Conservation (phyloP, 164 flowering plant genomes). For the Tetrastigma voinierianum region DNA sequence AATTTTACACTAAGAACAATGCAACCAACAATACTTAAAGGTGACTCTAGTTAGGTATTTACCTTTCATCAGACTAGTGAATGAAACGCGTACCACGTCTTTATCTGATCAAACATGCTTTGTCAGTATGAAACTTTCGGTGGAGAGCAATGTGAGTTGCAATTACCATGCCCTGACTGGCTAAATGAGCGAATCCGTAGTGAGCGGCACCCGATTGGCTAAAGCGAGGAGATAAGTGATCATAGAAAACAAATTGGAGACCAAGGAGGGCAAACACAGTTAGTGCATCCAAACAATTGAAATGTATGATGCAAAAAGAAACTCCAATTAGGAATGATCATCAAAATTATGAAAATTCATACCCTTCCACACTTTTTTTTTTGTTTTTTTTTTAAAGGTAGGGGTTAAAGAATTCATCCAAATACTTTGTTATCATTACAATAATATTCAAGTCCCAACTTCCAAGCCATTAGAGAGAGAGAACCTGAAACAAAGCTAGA, state of each 20-base stretch:
- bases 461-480: not conserved
- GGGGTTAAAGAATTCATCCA: too few species aligned
- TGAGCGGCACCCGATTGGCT: conserved; percentile 64
- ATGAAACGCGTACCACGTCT: conserved; percentile 97
- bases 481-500: conserved; percentile 91
- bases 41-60: conserved; percentile 1
- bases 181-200: conserved; percentile 98
- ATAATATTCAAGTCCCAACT: too few species aligned
- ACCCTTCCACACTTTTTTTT: too few species aligned
- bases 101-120: conserved; percentile 59
- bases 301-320: too few species aligned
- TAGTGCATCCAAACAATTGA: too few species aligned
- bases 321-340: too few species aligned
- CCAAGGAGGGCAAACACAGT: not conserved
- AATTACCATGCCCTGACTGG: conserved; percentile 92
- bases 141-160: conserved; percentile 50
- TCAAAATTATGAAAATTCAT: too few species aligned
- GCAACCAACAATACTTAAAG: not conserved
- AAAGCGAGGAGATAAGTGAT: not conserved
- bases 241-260: not conserved
- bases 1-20: not conserved
- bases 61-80: conserved; percentile 64
- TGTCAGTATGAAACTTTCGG: conserved; percentile 46
- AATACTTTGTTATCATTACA: too few species aligned
- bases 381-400: too few species aligned